phyloP scores from a whole-genome alignment of 2,329 filamentous ascomycete genomes.

The Claviceps monticola region DNA sequence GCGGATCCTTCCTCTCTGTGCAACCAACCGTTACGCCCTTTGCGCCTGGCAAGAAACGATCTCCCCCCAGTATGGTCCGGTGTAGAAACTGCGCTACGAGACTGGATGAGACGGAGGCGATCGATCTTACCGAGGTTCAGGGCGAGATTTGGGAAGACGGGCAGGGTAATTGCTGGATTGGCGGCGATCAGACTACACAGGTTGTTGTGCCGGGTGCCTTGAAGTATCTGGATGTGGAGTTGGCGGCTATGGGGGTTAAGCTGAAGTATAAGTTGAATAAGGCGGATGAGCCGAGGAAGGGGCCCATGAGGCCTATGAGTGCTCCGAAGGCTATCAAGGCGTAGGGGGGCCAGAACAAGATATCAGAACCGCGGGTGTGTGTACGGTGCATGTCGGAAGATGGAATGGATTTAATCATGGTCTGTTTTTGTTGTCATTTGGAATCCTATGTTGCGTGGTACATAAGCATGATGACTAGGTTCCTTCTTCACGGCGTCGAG shows the following conservation, averaged over 20 bases:
- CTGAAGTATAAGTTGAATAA: slow-evolving; percentile 62
- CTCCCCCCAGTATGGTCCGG: slow-evolving; percentile 55
- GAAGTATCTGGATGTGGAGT: slow-evolving; percentile 85
- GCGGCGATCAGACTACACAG: slow-evolving; percentile 79
- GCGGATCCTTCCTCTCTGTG: slow-evolving; percentile 81
- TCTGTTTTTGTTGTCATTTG: no score
- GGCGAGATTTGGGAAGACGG: slow-evolving; percentile 90
- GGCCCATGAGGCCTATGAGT: slow-evolving; percentile 30
- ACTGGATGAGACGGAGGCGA: slow-evolving; percentile 43
- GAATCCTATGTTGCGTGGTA: no score
- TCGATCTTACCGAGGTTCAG: slow-evolving; percentile 41
- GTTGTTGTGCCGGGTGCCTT: slow-evolving; percentile 88
- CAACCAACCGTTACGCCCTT: slow-evolving; percentile 63
- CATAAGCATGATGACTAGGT: no score
- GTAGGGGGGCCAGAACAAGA: not conserved
- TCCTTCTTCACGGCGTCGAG: no score
- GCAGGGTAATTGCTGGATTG: slow-evolving; percentile 67
- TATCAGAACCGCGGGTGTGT: not conserved
- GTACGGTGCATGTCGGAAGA: no score
- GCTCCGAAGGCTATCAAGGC: slow-evolving; percentile 6
- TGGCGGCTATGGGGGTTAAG: slow-evolving; percentile 91
- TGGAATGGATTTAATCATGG: no score
- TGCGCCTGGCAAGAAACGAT: slow-evolving; percentile 45
- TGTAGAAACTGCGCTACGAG: slow-evolving; percentile 64
- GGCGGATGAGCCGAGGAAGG: slow-evolving; percentile 51